A percentile compares a stretch with the other conserved stretches of the same genome.
Evolutionary conservation across 2,329 filamentous ascomycete genomes (phyloP).

Genomic region (Bipolaris gigantea): DNA sequence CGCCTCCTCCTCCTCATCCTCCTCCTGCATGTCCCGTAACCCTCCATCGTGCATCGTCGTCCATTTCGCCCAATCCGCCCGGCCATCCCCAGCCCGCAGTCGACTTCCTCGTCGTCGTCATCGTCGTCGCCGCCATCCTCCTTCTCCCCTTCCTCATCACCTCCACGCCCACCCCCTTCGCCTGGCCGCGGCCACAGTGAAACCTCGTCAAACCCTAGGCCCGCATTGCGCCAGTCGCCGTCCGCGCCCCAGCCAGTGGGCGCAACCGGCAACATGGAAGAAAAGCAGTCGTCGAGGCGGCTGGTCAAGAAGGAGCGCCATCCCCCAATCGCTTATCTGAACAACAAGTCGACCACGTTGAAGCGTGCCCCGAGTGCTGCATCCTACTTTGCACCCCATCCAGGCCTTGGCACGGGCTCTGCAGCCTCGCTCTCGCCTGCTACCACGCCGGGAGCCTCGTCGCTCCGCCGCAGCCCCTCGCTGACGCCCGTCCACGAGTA

Average conservation of each 20-base stretch:
- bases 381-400: slow-evolving; percentile 23
- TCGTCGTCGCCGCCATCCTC: neutral
- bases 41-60: too few species aligned
- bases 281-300: slow-evolving; percentile 18
- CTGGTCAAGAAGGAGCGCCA: slow-evolving; percentile 23
- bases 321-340: slow-evolving; percentile 25
- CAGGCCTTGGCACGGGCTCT: slow-evolving; percentile 10
- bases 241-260: neutral
- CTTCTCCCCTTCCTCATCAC: neutral
- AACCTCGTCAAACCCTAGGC: neutral
- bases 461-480: slow-evolving; percentile 22
- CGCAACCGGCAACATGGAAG: slow-evolving; percentile 17
- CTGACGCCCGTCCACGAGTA: slow-evolving; percentile 25
- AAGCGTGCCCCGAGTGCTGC: slow-evolving; percentile 24
- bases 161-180: neutral
- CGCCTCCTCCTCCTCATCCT: neutral
- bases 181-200: neutral
- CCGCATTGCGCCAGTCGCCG: slow-evolving; percentile 4
- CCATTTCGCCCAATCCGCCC: too few species aligned
- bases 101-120: too few species aligned
- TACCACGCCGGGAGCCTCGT: slow-evolving; percentile 7
- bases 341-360: slow-evolving; percentile 19
- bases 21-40: neutral
- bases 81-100: too few species aligned
- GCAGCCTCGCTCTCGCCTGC: slow-evolving; percentile 9